Evolutionary conservation across 148 eudicot genomes (phyloP), one percentile per base, ranked within the genome.

Genomic region (Limonium bicolor): DNA sequence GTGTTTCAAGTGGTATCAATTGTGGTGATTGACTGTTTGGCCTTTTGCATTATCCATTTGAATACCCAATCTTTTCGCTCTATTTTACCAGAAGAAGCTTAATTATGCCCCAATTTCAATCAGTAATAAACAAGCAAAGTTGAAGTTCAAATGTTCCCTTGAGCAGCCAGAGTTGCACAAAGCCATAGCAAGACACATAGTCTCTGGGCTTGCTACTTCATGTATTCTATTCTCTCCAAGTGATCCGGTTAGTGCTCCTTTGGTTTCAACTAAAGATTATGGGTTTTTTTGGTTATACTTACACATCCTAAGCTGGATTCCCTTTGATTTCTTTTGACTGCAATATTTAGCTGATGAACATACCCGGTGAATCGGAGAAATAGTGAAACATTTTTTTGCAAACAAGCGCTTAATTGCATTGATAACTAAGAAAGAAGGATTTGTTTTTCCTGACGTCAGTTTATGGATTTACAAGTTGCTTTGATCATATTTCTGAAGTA

Each of bases 191-290:
- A 74, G 64, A 63, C 73, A 64, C 55, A 50, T 78, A 41, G 36
- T 80, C 13, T 64, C 97, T 20, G 95, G 87, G 30, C 66, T 84
- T 39, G 74, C 79, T 28, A 82, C 84, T 33, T 84, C 95, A 42
- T 49, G 72, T 36, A 28, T 84, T 34, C 37, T 77, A 46, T 49
- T 88, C 39, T 74, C 97, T 24, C 93, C 68, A 47, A 42, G 71
- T n/a, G 63, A 54, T 60, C 66, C 62, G 86, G 97, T 88, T 46
- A 41, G 86, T 76, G 46, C 47, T 46, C 55, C 33, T 5, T 34
- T 43, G 33, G n/a, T 16, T 20, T n/a, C 42, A 34, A 13, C 6
- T n/a, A n/a, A n/a, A n/a, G n/a, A n/a, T n/a, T n/a, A n/a, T n/a
- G n/a, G n/a, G n/a, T n/a, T n/a, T n/a, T n/a, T n/a, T n/a, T n/a